Evolutionary conservation across 192 early-diverging fungal genomes (phyloP), one percentile per base, ranked within the genome.

Genomic region (Obelidium mucronatum): DNA sequence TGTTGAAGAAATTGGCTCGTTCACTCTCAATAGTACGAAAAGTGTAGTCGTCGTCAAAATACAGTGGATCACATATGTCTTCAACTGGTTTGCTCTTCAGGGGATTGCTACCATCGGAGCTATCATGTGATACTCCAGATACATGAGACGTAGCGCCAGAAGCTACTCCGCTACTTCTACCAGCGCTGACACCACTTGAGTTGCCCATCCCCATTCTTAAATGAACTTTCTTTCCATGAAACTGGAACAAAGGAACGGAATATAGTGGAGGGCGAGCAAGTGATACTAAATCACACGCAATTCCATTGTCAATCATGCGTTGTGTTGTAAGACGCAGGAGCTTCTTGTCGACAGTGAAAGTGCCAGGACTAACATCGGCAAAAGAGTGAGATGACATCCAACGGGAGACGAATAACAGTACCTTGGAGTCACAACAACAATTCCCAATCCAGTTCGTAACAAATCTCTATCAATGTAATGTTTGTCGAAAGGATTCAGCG

Each of bases 391-490:
- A 66, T 61, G 22, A 19, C 1, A 61, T 26, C 15, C 19, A 61
- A n/a, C n/a, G n/a, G n/a, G n/a, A n/a, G n/a, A 30, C 19, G 40
- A 66, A 39, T 39, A 36, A 66, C 22, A 26, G 17, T 13, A 66
- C 63, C 63, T 93, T 6, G 97, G 93, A 0, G 95, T 97, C 34
- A 98, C 86, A 44, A 98, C 84, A 3, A 97, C 89, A 6, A 96
- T 95, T 31, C 92, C 91, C 2, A 96, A 86, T 48, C 95, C 96
- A 3, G 96, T 99, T 40, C 96, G 85, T 55, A 93, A 81, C 33
- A 98, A 80, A 83, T 98, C 97, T n/a, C 97, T 90, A 80, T 97
- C 95, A 36, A 97, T 92, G 79, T 94, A 95, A 77, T 96, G 95
- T 69, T 92, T 93, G 60, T 96, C 93, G 79, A 97, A 93, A 17